Base-by-base conservation (phyloP, 257 asterid genomes). In the Solanum sitiens region DNA sequence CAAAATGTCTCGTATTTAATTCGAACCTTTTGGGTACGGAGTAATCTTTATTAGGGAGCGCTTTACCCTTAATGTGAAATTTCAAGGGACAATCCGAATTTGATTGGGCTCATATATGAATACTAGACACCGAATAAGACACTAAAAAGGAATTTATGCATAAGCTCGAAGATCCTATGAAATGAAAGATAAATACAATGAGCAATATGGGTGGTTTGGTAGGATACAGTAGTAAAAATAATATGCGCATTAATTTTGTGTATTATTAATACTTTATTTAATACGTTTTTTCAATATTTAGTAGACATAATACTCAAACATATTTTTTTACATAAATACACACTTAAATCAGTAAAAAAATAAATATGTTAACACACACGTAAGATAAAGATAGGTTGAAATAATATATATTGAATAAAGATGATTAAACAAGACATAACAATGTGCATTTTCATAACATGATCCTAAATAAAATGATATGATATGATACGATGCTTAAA, bases 51-150 rank as follows among this genome's bases (percentile, higher is more conserved):
- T 37, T 37, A 37, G 7, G 7, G 7, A 37, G 7, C 2, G 1
- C 6, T 37, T 35, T 1, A 37, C 39, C 7, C 0, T 1, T 0
- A 37, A 37, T 37, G 7, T 37, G 7, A 6, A 37, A 37, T 1
- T 37, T 37, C 1, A 37, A 37, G 39, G 1, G 7, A 7, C 7
- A 37, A 6, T 37, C 7, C 0, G 0, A 37, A 37, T 6, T 37
- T 37, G 5, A 1, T 37, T 7, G 6, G 0, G 0, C 1, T 37
- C 7, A 1, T 5, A 37, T 37, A 0, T 37, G 0, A 37, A 37
- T 37, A 37, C 0, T 37, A 7, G 1, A 37, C 2, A 37, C 7
- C 7, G 39, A 37, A 37, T 37, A 7, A 37, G 6, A 37, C 7
- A 37, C 39, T 37, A 37, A 1, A 37, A 37, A 37, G 3, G 6